Percentiles rank a stretch among this genome's conserved stretches.
Evolutionary conservation across 768 basidiomycete species (phyloP).

Genomic region (Leccinellum albellum): DNA sequence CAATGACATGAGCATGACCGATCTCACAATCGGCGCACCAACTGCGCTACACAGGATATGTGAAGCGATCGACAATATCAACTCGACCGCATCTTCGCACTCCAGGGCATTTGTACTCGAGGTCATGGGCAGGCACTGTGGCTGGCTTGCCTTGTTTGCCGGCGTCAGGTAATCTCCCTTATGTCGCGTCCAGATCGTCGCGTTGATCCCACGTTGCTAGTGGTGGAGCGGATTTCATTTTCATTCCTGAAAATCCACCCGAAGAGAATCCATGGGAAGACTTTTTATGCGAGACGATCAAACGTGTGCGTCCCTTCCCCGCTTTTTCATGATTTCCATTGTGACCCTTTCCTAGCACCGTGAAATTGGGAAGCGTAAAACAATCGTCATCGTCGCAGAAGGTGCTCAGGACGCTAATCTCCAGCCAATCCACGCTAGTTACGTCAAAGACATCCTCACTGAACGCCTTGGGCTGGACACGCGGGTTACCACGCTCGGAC

Average conservation of each 20-base stretch:
- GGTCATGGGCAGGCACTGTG: slow-evolving; percentile 99
- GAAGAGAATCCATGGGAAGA: slow-evolving; percentile 79
- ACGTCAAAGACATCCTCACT: slow-evolving; percentile 85
- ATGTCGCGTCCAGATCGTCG: not conserved
- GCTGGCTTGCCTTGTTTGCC: slow-evolving; percentile 95
- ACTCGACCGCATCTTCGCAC: slow-evolving; percentile 93
- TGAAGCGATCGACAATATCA: slow-evolving; percentile 97
- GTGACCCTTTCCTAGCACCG: slow-evolving; percentile 62
- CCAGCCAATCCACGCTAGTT: slow-evolving; percentile 87
- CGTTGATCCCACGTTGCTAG: slow-evolving; percentile 35
- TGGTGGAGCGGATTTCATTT: slow-evolving; percentile 93
- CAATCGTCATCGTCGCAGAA: slow-evolving; percentile 97
- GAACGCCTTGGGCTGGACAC: slow-evolving; percentile 90
- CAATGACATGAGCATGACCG: slow-evolving; percentile 98
- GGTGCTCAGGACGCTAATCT: slow-evolving; percentile 87
- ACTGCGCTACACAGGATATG: slow-evolving; percentile 96
- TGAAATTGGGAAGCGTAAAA: slow-evolving; percentile 89
- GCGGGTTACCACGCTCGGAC: slow-evolving; percentile 93
- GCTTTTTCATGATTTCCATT: not conserved
- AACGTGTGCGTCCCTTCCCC: slow-evolving; percentile 51
- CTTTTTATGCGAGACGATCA: slow-evolving; percentile 83
- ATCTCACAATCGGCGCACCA: slow-evolving; percentile 93
- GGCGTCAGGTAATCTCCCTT: slow-evolving; percentile 67
- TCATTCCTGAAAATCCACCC: slow-evolving; percentile 94
- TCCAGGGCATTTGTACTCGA: slow-evolving; percentile 97